Conservation (phyloP, 192 early-diverging fungal species). For the Coemansia sp. region DNA sequence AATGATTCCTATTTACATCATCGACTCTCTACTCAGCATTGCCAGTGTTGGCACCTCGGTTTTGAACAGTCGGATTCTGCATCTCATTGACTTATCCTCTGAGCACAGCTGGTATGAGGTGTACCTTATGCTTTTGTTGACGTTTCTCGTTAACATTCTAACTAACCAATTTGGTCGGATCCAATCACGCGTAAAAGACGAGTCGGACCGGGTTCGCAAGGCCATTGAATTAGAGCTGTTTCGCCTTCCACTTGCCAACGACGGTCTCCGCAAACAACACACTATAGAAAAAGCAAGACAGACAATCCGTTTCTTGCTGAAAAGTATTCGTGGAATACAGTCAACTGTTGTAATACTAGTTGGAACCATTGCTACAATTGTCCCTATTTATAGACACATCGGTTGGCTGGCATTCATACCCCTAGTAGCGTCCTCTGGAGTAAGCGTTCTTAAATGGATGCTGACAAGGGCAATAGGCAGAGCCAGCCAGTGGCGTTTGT, state of each 20-base stretch:
- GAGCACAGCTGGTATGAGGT: constrained; percentile 24
- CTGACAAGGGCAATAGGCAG: not conserved
- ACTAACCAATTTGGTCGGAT: not conserved
- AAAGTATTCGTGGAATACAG: constrained; percentile 36
- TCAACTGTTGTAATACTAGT: constrained; percentile 63
- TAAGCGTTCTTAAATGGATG: not conserved
- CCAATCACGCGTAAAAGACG: not conserved
- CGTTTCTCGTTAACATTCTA: not conserved
- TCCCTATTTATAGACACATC: constrained; percentile 63
- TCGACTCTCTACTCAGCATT: constrained; percentile 9
- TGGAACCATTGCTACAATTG: constrained; percentile 61
- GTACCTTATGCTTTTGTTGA: not conserved
- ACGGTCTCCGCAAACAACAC: constrained; percentile 9
- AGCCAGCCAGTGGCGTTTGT: not conserved
- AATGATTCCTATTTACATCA: constrained; percentile 25
- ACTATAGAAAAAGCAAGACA: not conserved
- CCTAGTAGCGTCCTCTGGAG: not conserved
- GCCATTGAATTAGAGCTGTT: constrained; percentile 32
- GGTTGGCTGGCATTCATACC: constrained; percentile 25
- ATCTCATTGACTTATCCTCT: constrained; percentile 13
- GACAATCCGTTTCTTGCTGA: not conserved
- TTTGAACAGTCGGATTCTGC: constrained; percentile 14
- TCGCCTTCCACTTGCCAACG: constrained; percentile 21
- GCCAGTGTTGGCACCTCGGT: constrained; percentile 1
- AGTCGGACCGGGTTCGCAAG: not conserved